phyloP scores from a whole-genome alignment of 225 moss, liverwort and hornwort species.

The Asterella californica region DNA sequence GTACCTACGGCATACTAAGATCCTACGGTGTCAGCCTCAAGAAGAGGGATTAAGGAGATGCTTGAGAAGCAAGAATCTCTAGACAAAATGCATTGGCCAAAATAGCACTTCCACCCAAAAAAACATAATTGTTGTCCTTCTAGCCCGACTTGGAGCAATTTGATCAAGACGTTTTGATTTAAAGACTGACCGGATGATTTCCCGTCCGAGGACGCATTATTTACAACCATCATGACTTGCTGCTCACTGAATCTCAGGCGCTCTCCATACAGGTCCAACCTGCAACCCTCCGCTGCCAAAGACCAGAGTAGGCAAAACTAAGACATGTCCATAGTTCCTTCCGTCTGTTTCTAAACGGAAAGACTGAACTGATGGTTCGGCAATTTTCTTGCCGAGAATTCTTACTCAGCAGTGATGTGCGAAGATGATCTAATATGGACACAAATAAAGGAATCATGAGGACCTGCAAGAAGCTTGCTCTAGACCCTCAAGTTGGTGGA shows the following conservation, averaged over 20 bases:
- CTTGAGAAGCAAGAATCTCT: neutral
- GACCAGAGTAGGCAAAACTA: constrained; percentile 16
- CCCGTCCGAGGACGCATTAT: constrained; percentile 14
- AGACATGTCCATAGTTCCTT: neutral
- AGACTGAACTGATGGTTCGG: neutral
- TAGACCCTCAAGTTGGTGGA: constrained; percentile 23
- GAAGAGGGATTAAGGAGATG: neutral
- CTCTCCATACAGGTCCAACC: constrained; percentile 41
- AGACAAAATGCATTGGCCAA: neutral
- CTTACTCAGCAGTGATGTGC: neutral
- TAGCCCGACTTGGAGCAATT: neutral
- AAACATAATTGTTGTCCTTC: neutral
- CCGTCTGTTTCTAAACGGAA: neutral
- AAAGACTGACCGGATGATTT: constrained; percentile 32
- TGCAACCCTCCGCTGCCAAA: constrained; percentile 30
- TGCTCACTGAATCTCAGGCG: constrained; percentile 38
- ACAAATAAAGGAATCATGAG: constrained; percentile 19
- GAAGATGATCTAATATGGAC: neutral
- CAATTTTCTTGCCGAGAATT: neutral
- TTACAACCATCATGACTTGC: constrained; percentile 34
- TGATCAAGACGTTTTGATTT: neutral
- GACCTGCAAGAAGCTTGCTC: constrained; percentile 41
- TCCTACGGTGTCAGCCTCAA: neutral
- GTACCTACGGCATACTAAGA: constrained; percentile 32
- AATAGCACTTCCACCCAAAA: neutral